Base-by-base conservation (phyloP, 768 basidiomycete genomes). In the Podaxis sp. region DNA sequence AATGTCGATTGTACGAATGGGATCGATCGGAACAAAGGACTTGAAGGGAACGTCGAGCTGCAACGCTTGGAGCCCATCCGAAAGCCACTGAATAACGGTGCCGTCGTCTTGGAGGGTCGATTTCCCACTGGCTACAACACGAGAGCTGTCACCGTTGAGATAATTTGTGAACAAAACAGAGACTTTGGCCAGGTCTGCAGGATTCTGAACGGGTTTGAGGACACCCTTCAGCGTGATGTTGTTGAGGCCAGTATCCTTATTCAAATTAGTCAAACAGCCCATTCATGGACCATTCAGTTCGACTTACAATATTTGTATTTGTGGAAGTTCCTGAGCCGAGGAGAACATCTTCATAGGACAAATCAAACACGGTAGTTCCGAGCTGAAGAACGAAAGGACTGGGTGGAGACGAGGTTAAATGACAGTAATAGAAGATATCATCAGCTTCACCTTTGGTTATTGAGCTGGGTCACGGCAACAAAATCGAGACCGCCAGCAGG, bases 321-420 rank as follows among this genome's bases (percentile, higher is more conserved):
- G 73, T 71, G 26, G 84, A 81, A 2, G 79, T 80, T 17, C 88
- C 88, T 28, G 73, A 72, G 30, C 89, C 89, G 49, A 90, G 75
- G 57, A 77, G 76, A 19, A 87, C 79, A 51, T 77, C 80, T 48
- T 85, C 70, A 72, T 89, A 92, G 22, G 76, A 75, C 28, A 92
- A 77, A 61, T 79, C 79, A 68, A 91, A 90, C 3, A 84, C 74
- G 5, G 87, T 84, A 0, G 87, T 88, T 36, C 89, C 90, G 44
- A 92, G 79, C 67, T 84, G 77, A 61, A 92, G 78, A n/a, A 82
- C 75, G 71, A 92, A 91, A 0, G 89, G 87, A 67, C 87, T 89
- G 62, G 13, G 48, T 5, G 44, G 7, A 22, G 46, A 8, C 22
- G 15, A 55, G 44, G 49, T 61, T 54, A 17, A 55, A 30, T 60